Percentiles rank a stretch among this genome's conserved stretches.
phyloP scores from a whole-genome alignment of 2,329 filamentous ascomycete genomes.

The Fonsecaea nubica region DNA sequence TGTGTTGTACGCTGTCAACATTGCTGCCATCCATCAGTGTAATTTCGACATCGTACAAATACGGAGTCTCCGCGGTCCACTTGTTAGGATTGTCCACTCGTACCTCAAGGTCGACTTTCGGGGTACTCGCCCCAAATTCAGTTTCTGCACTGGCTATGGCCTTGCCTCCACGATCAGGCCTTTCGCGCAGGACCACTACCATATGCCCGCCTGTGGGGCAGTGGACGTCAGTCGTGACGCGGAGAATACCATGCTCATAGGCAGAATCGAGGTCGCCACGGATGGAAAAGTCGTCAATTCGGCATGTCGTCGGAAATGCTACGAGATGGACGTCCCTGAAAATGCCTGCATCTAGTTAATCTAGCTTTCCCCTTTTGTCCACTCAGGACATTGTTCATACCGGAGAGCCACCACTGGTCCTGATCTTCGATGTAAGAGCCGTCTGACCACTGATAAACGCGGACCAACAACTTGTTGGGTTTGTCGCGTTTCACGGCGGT shows the following conservation, averaged over 20 bases:
- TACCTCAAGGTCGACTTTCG: slow-evolving; percentile 10
- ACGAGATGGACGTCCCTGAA: slow-evolving; percentile 71
- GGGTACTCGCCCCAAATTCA: slow-evolving; percentile 8
- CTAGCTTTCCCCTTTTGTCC: background rate
- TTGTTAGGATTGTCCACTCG: slow-evolving; percentile 63
- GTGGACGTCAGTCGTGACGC: slow-evolving; percentile 49
- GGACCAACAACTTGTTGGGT: slow-evolving; percentile 65
- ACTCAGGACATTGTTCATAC: slow-evolving; percentile 42
- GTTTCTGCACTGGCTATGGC: slow-evolving; percentile 9
- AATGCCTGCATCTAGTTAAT: slow-evolving; percentile 42
- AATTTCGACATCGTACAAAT: slow-evolving; percentile 21
- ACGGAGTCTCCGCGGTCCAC: slow-evolving; percentile 69
- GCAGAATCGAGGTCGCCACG: slow-evolving; percentile 59
- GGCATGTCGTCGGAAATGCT: slow-evolving; percentile 57
- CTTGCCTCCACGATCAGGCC: background rate
- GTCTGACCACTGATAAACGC: slow-evolving; percentile 73
- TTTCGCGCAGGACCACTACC: background rate
- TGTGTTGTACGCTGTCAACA: slow-evolving; percentile 52
- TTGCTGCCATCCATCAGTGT: slow-evolving; percentile 44
- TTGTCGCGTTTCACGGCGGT: slow-evolving; percentile 52
- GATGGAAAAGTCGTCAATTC: slow-evolving; percentile 66
- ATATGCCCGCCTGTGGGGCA: slow-evolving; percentile 2
- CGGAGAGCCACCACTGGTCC: slow-evolving; percentile 71
- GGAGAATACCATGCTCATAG: slow-evolving; percentile 59
- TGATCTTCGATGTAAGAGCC: slow-evolving; percentile 73